Base-by-base conservation (phyloP, 2,329 filamentous ascomycete genomes). In the Dothideomycetes sp. region DNA sequence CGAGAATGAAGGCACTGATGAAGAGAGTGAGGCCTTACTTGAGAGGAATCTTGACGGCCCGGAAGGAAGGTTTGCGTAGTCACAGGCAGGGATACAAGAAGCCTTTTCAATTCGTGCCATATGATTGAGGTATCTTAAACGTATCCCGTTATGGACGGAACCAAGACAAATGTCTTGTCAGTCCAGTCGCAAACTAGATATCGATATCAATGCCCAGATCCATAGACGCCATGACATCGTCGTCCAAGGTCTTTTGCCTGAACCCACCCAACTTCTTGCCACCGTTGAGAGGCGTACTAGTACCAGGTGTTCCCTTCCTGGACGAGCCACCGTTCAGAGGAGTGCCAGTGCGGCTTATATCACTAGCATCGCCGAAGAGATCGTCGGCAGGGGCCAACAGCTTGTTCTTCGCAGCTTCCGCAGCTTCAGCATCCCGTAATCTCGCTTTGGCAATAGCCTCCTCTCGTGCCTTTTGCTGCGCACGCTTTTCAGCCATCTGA, bases 141-240 rank as follows among this genome's bases (percentile, higher is more conserved):
- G 22, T 12, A 27, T 27, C 22, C 12, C 22, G 22, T 27, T 27
- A 12, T 27, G 7, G 12, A 7, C 22, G 22, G 12, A 27, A 27
- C 7, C 22, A 7, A 27, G 22, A 7, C 18, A n/a, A n/a, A n/a
- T n/a, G n/a, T n/a, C n/a, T n/a, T n/a, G n/a, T n/a, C n/a, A n/a
- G n/a, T n/a, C n/a, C n/a, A n/a, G n/a, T n/a, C n/a, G 19, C 18
- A 27, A 12, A 27, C 63, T 54, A 85, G 50, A 94, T 85, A 49
- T 94, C 87, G 52, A 94, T 79, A 51, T 96, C 89, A 57, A 96
- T 86, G 19, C 86, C 89, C 51, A 96, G 65, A 58, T 96, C 91
- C 66, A 96, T 68, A 18, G 79, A 74, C 1, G 82, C 87, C 59
- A 96, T 89, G 41, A 95, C 82, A 55, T 96, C 91, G 55, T 96